Evolutionary conservation across 371 early-diverging fungal genomes (phyloP), one percentile per base, ranked within the genome.

Genomic region (Phascolomyces articulosus): DNA sequence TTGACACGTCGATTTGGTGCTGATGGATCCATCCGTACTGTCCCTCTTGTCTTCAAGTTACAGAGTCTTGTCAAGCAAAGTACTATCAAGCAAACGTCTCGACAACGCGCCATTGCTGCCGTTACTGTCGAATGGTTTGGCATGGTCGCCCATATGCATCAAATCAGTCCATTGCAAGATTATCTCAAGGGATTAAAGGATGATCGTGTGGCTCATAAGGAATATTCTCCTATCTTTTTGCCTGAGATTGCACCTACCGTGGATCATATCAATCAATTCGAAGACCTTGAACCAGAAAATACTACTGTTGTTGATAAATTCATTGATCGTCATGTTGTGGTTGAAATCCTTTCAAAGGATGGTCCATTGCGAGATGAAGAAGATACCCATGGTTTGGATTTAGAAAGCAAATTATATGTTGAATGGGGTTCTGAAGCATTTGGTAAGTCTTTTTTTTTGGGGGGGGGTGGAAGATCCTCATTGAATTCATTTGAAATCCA

Each of bases 21-120:
- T 11, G 89, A 88, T 55, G 90, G 85, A 26, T 77, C 90, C 16
- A 83, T 87, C 68, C 75, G 83, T 11, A 83, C 84, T 0, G 69
- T 89, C 0, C 91, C 91, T 2, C 69, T 93, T 7, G 59, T 91
- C 0, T 90, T 91, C 69, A 79, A 85, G 40, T 63, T 90, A 24
- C 89, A 88, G 49, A 60, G 59, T 11, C 76, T 73, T 61, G 78
- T 74, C 1, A 74, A 75, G 38, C 65, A 78, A 18, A 75, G 70
- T 0, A 41, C 51, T 0, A 70, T 80, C 28, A 60, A 73, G 11
- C 41, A 71, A 15, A 71, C 85, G 38, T 67, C 83, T 4, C 80
- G 82, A 3, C 84, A 86, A 65, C 77, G 88, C 13, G 87, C 90
- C 4, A 41, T 86, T 0, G 87, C 84, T 7, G 87, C 85, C 8